Base-by-base conservation (phyloP, 2,329 filamentous ascomycete genomes). In the Penicillium hordei region DNA sequence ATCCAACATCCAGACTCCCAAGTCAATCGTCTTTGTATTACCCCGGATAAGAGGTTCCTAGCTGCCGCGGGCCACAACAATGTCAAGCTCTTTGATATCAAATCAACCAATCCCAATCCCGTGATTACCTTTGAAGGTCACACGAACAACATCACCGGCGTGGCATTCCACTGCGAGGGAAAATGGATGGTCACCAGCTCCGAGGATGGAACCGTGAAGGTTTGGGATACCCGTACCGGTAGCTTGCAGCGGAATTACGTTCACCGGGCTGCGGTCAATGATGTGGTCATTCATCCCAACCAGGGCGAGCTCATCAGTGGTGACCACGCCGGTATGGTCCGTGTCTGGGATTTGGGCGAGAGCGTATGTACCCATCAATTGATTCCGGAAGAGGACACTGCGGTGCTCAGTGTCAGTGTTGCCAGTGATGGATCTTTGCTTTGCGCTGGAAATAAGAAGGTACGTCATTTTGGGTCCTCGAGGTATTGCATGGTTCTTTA, bases 141-240 rank as follows among this genome's bases (percentile, higher is more conserved):
- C 78, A 94, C 91, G 13, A 91, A 88, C 65, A 99, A 99, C 70
- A 89, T 99, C 72, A 99, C 94, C 0, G 94, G 94, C 43, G 90
- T 99, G 46, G 93, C 93, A 12, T 99, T 99, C 74, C 94, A 99
- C 75, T 97, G 93, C 74, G 94, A 99, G 76, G 93, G 93, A 12
- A 99, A 99, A 79, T 99, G 94, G 94, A 97, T 99, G 90, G 94
- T 97, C 19, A 99, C 94, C 10, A 95, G 90, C 75, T 96, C 91
- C 46, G 94, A 99, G 76, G 94, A 99, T 72, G 91, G 93, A 68
- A 96, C 91, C 0, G 93, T 97, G 71, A 96, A 96, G 81, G 96
- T 97, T 63, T 97, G 93, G 93, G 93, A 97, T 74, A 96, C 92
- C 5, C 82, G 93, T 46, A 90, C 84, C 13, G 93, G 91, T 45